Conservation (phyloP, 2,329 filamentous ascomycete species). For the Zymoseptoria ardabiliae region DNA sequence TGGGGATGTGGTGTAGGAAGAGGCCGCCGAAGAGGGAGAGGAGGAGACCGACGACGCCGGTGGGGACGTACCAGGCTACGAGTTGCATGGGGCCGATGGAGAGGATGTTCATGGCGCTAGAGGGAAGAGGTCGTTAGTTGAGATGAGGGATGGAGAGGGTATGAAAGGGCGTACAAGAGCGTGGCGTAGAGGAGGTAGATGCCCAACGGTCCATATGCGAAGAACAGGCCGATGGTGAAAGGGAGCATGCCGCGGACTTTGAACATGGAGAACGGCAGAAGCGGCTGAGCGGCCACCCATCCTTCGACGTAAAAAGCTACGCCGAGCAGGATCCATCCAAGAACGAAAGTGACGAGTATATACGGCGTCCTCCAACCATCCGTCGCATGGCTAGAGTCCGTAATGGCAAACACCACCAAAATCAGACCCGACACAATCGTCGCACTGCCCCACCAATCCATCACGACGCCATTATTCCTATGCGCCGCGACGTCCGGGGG, state of each 20-base stretch:
- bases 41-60: conserved; percentile 60
- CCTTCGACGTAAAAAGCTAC: conserved; percentile 64
- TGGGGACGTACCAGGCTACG: conserved; percentile 62
- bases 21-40: conserved; percentile 57
- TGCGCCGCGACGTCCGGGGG: conserved; percentile 41
- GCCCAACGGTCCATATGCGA: conserved; percentile 61
- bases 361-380: conserved; percentile 67
- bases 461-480: conserved; percentile 39
- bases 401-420: conserved; percentile 67
- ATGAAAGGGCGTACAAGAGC: conserved; percentile 50
- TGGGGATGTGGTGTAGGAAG: conserved; percentile 59
- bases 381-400: conserved; percentile 62
- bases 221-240: conserved; percentile 53
- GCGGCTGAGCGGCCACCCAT: conserved; percentile 59
- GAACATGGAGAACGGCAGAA: conserved; percentile 66
- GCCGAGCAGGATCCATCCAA: conserved; percentile 55
- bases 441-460: conserved; percentile 62
- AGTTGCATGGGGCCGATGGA: conserved; percentile 53
- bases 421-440: conserved; percentile 59
- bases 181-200: conserved; percentile 64
- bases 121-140: background rate
- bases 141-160: background rate
- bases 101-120: conserved; percentile 54
- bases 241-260: conserved; percentile 60
- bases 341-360: conserved; percentile 56